Evolutionary conservation across 2,329 filamentous ascomycete species (phyloP), one percentile per base, ranked within the genome.

Genomic region (Pezicula carpinea): DNA sequence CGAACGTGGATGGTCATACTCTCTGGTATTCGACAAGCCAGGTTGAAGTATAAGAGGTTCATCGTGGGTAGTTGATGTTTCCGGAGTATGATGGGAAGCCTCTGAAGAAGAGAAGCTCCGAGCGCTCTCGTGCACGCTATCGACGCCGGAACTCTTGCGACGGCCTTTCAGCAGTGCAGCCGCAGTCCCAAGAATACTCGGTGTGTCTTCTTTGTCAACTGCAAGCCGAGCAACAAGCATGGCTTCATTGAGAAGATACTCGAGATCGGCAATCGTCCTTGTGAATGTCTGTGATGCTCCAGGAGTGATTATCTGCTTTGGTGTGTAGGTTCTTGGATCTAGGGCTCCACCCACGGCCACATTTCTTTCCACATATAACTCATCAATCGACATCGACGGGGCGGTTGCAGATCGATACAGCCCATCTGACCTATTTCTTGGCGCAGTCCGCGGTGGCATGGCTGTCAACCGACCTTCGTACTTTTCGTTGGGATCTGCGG

Each of bases 161-260:
- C 47, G 44, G 39, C 43, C 47, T 39, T 59, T 57, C 4, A 60
- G 44, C 14, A 59, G 47, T 36, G 53, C 56, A 21, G 53, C 48
- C 15, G 57, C 55, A 31, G 53, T 52, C 6, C 44, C 52, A 18
- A 60, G 51, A 21, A 59, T 35, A 14, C 23, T 35, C 18, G 35
- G 18, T 11, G 51, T 34, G 42, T 59, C 50, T 18, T 61, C 47
- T 21, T 41, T 60, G 35, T 62, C 59, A 8, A 61, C 54, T 41
- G 62, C 63, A 46, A 64, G 54, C 39, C 61, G 57, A 31, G 66
- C 67, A 50, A 70, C 62, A 18, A 53, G 43, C 3, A 69, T 51
- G 15, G 67, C 66, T 53, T 68, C 64, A 23, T 59, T 62, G 17
- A 68, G 55, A 11, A 68, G 56, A 33, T 51, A 49, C 49, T 67